phyloP scores from a whole-genome alignment of 140 eudicot species.

The Ambrosia hybrid region DNA sequence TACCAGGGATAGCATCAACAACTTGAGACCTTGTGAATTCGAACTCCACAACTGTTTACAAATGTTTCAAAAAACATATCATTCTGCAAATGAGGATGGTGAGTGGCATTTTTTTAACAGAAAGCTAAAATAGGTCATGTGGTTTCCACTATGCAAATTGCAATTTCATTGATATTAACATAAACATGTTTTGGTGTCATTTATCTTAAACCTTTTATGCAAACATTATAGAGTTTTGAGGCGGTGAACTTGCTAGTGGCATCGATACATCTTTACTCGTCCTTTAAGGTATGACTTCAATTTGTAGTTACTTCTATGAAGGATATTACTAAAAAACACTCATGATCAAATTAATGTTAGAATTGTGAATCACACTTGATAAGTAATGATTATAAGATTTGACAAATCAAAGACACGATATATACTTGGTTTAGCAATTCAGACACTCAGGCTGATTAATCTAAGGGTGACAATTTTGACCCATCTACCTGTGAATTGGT shows the following conservation, averaged over 20 bases:
- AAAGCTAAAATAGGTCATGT: neutral
- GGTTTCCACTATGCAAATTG: neutral
- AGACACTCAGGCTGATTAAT: too few relatives aligned
- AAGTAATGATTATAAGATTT: neutral
- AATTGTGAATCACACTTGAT: neutral
- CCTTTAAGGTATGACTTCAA: constrained; percentile 66
- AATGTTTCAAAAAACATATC: constrained; percentile 26
- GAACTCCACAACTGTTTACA: constrained; percentile 74
- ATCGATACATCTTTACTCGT: constrained; percentile 65
- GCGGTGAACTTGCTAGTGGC: constrained; percentile 87
- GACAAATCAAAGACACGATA: neutral
- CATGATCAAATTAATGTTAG: neutral
- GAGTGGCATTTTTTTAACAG: neutral
- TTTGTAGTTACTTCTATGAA: constrained; percentile 14
- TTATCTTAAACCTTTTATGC: constrained; percentile 16
- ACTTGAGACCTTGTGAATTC: constrained; percentile 91
- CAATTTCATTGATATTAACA: constrained; percentile 1
- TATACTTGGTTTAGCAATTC: too few relatives aligned
- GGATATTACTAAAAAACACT: neutral
- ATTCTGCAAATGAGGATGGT: constrained; percentile 44
- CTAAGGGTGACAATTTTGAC: neutral
- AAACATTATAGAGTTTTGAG: constrained; percentile 68
- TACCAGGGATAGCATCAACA: constrained; percentile 91
- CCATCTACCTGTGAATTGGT: neutral
- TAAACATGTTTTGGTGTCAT: neutral